Conservation (phyloP, 2,329 filamentous ascomycete species). For the Stylonectria norvegica region DNA sequence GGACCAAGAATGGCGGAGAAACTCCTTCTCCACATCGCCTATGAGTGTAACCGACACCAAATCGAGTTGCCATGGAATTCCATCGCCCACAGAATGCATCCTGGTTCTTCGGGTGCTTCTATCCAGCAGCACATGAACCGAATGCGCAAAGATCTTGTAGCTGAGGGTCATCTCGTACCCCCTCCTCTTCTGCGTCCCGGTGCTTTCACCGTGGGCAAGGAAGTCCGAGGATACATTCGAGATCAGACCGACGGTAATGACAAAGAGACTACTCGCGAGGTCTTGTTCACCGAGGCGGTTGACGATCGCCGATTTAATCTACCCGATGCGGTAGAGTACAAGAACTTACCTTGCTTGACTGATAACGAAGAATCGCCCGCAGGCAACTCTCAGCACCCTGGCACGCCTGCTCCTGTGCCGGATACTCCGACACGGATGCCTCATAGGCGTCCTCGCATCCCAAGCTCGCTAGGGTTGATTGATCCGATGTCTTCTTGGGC, state of each 20-base stretch:
- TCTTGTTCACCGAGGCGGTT: conserved; percentile 32
- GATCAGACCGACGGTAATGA: conserved; percentile 23
- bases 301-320: conserved; percentile 33
- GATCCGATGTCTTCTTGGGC: no score
- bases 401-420: neutral
- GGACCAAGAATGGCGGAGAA: conserved; percentile 47
- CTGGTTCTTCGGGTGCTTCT: conserved; percentile 39
- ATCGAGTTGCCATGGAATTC: conserved; percentile 38
- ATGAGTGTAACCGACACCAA: conserved; percentile 34
- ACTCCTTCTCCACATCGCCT: conserved; percentile 39
- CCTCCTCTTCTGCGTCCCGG: conserved; percentile 31
- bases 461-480: no score
- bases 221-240: conserved; percentile 35
- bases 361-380: neutral
- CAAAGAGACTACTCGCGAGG: conserved; percentile 24
- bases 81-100: conserved; percentile 40
- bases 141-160: conserved; percentile 32
- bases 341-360: neutral
- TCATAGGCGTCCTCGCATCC: no score
- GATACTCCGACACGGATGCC: no score
- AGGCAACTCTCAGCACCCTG: neutral
- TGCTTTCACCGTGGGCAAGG: conserved; percentile 16
- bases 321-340: conserved; percentile 15
- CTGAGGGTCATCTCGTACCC: conserved; percentile 42
- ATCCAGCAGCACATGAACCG: conserved; percentile 37